phyloP scores from a whole-genome alignment of 179 eudicot species.

The Monotropa hypopitys region DNA sequence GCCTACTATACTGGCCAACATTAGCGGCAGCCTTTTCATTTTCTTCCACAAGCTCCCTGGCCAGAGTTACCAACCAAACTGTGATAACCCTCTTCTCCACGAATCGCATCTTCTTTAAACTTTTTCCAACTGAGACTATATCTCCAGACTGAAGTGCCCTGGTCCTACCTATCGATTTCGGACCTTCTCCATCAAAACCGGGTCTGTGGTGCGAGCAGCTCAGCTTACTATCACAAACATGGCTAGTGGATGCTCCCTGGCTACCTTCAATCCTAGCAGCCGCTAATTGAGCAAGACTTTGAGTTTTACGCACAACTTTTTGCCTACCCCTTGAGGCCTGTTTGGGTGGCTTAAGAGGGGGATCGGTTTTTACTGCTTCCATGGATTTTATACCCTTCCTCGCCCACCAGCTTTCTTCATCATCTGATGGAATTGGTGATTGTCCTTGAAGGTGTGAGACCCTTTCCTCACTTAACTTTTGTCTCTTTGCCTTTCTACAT shows the following conservation, averaged over 20 bases:
- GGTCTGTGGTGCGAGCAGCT: conserved; percentile 77
- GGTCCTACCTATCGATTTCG: conserved; percentile 32
- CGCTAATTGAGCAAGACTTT: conserved; percentile 86
- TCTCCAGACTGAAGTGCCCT: conserved; percentile 29
- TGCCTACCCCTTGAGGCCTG: conserved; percentile 81
- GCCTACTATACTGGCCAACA: conserved; percentile 41
- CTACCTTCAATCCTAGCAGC: conserved; percentile 91
- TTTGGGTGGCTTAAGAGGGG: conserved; percentile 70
- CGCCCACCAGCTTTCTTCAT: conserved; percentile 87
- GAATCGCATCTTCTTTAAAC: conserved; percentile 48
- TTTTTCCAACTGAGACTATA: conserved; percentile 56
- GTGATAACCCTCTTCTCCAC: conserved; percentile 59
- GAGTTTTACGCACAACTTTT: conserved; percentile 77
- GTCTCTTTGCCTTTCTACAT: conserved; percentile 73
- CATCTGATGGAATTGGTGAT: conserved; percentile 37
- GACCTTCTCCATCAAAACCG: conserved; percentile 43
- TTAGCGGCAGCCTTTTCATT: conserved; percentile 45
- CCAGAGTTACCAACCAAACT: conserved; percentile 60
- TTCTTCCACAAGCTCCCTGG: conserved; percentile 62
- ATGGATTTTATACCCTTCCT: conserved; percentile 52
- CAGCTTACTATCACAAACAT: conserved; percentile 74
- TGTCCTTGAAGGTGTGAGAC: conserved; percentile 33
- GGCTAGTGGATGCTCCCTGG: conserved; percentile 98
- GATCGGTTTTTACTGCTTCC: conserved; percentile 52
- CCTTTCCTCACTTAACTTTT: conserved; percentile 56